These are phyloP conservation scores for Martiniozyma abietophila DNA, from an alignment of 805 yeast species.

Conservation along the genomic window DNA sequence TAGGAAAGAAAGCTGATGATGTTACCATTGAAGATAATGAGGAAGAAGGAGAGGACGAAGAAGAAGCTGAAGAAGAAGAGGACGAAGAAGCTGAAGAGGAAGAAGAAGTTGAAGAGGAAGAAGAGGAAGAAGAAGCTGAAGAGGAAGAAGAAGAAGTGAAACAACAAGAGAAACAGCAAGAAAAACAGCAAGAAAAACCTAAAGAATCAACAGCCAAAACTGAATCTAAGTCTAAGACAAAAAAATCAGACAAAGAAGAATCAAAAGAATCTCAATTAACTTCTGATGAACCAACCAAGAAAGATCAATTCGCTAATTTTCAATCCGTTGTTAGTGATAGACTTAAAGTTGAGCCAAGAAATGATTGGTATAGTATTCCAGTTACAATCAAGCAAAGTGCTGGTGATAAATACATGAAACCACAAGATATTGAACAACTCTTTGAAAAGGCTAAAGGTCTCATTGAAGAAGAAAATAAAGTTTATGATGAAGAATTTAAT, in stretches of 20 bases:
- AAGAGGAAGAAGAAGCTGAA: conserved; percentile 23
- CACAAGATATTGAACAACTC: conserved; percentile 51
- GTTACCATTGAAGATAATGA: conserved; percentile 26
- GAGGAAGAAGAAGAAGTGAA: conserved; percentile 22
- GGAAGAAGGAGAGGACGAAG: conserved; percentile 25
- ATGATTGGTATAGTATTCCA: conserved; percentile 71
- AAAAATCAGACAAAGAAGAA: conserved; percentile 24
- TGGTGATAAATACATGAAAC: conserved; percentile 30
- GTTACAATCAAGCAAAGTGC: conserved; percentile 23
- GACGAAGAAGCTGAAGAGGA: conserved; percentile 33
- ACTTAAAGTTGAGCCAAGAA: conserved; percentile 48
- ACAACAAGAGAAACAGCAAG: conserved; percentile 25
- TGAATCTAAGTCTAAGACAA: conserved; percentile 25
- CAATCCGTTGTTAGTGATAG: conserved; percentile 48
- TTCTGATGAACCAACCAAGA: conserved; percentile 24
- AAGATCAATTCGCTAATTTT: conserved; percentile 25
- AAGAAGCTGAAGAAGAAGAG: conserved; percentile 27
- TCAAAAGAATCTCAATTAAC: conserved; percentile 19
- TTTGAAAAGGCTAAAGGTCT: conserved; percentile 56
- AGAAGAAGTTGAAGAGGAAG: conserved; percentile 27
- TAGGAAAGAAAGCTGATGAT: conserved; percentile 34
- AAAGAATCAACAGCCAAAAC: conserved; percentile 25
- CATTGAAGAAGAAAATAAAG: conserved; percentile 60
- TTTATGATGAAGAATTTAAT: conserved; percentile 64
- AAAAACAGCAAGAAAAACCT: conserved; percentile 20